Evolutionary conservation across 208 protist species (phyloP).

Genomic region (Zelonia costaricensis): DNA sequence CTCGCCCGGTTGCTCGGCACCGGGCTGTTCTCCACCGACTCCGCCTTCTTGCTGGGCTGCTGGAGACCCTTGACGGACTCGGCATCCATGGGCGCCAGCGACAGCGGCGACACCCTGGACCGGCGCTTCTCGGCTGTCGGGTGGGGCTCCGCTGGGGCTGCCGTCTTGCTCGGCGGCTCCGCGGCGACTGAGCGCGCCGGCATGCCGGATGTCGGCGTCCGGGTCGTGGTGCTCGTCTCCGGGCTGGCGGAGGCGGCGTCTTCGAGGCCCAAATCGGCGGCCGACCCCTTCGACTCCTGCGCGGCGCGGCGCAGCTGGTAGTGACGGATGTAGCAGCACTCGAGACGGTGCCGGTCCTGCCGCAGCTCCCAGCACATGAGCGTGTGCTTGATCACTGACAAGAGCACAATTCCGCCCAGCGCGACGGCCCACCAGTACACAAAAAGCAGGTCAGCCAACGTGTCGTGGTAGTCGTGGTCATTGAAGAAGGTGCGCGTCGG

Average conservation of each 20-base stretch:
- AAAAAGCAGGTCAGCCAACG: conserved; percentile 9
- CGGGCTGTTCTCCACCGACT: no score
- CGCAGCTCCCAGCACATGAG: conserved; percentile 30
- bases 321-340: conserved; percentile 24
- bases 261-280: no score
- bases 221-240: not conserved
- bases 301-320: conserved; percentile 8
- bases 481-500: not conserved
- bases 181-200: no score
- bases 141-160: no score
- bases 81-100: no score
- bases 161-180: no score
- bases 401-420: conserved; percentile 10
- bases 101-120: not conserved
- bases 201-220: not conserved
- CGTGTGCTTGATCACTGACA: conserved; percentile 14
- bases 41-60: not conserved
- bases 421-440: conserved; percentile 26
- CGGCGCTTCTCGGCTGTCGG: not conserved
- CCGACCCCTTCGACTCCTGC: not conserved
- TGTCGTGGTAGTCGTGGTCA: not conserved
- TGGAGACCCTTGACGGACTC: no score
- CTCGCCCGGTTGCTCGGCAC: no score
- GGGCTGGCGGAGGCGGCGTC: not conserved
- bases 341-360: conserved; percentile 18